These are phyloP conservation scores for Epichloe bromicola DNA, from an alignment of 2,329 filamentous ascomycete genomes.

Conservation along the genomic window DNA sequence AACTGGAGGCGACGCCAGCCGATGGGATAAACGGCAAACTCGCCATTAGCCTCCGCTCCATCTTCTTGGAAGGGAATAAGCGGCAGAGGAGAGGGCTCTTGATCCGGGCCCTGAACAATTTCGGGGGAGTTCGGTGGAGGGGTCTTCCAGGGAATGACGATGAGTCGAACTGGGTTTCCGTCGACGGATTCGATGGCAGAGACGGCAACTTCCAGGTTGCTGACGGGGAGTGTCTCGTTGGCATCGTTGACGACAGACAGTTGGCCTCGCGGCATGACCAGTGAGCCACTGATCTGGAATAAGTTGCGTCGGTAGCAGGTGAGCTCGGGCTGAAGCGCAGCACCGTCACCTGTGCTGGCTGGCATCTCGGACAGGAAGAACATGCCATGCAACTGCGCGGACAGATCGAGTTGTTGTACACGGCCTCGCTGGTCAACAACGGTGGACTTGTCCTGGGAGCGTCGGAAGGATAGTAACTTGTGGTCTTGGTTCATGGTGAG, in stretches of 20 bases:
- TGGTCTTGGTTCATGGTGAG: conserved; percentile 46
- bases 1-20: conserved; percentile 92
- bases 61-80: conserved; percentile 55
- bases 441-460: conserved; percentile 44
- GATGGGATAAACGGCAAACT: conserved; percentile 82
- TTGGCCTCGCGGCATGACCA: conserved; percentile 66
- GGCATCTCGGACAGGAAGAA: conserved; percentile 78
- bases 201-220: conserved; percentile 72
- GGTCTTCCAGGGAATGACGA: conserved; percentile 97
- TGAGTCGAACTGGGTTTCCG: conserved; percentile 80
- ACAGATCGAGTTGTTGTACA: conserved; percentile 47
- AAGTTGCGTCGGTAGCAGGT: conserved; percentile 94
- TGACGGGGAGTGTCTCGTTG: conserved; percentile 71
- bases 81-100: conserved; percentile 74
- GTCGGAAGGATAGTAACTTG: conserved; percentile 46
- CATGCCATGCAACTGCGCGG: conserved; percentile 75
- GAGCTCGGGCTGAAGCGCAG: conserved; percentile 59
- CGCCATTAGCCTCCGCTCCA: conserved; percentile 49
- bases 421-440: conserved; percentile 46
- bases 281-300: conserved; percentile 87
- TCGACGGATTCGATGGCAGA: conserved; percentile 93
- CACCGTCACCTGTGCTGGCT: conserved; percentile 44
- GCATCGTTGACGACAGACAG: conserved; percentile 73
- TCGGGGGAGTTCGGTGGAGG: conserved; percentile 67
- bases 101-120: conserved; percentile 53